These are phyloP conservation scores for Calocera cornea DNA, from an alignment of 768 basidiomycete genomes.

Conservation along the genomic window DNA sequence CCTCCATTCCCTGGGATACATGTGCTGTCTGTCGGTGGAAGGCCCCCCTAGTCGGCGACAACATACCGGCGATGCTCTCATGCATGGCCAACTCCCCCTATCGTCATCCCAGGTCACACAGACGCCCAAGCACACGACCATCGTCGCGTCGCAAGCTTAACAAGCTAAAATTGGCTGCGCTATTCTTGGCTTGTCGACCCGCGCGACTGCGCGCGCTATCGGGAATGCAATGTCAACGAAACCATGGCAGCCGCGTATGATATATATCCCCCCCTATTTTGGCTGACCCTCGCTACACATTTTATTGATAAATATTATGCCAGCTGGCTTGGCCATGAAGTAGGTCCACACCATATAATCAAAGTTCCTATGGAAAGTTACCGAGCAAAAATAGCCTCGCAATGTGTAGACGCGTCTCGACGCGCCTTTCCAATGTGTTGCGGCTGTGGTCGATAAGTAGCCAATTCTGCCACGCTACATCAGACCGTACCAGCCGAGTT, in stretches of 20 bases:
- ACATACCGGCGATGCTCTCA: background rate
- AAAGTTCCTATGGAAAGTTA: too few relatives aligned
- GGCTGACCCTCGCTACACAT: background rate
- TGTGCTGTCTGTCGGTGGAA: background rate
- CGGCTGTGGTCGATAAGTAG: too few relatives aligned
- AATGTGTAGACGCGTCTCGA: too few relatives aligned
- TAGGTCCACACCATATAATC: too few relatives aligned
- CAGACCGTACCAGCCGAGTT: too few relatives aligned
- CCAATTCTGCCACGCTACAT: too few relatives aligned
- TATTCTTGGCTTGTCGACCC: conserved; percentile 1
- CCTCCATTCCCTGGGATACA: background rate
- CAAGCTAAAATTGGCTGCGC: background rate
- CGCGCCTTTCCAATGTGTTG: too few relatives aligned
- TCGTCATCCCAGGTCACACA: background rate
- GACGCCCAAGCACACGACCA: background rate
- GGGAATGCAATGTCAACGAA: background rate
- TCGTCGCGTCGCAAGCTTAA: background rate
- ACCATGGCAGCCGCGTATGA: background rate
- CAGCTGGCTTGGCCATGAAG: background rate
- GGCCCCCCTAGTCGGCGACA: background rate
- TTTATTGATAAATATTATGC: background rate
- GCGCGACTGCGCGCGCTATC: background rate
- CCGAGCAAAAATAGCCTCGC: too few relatives aligned
- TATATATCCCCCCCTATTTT: background rate
- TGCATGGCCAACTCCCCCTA: background rate